These are phyloP conservation scores for Spizellomyces sp. DNA, from an alignment of 192 early-diverging fungal genomes.

Conservation along the genomic window DNA sequence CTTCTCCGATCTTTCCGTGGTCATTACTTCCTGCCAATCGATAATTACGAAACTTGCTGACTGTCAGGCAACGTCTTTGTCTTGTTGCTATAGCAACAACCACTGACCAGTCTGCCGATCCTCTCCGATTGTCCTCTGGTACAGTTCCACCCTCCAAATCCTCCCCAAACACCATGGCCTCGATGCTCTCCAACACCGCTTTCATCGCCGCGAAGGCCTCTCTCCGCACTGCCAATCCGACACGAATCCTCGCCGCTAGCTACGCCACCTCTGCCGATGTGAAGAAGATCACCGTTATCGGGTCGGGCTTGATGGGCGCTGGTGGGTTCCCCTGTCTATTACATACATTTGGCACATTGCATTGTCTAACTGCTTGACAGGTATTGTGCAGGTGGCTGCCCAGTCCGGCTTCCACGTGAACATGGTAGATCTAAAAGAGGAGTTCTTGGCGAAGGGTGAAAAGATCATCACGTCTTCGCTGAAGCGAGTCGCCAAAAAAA, in stretches of 20 bases:
- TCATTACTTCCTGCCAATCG: too few relatives aligned
- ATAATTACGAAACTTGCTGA: too few relatives aligned
- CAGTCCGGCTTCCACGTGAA: slow-evolving; percentile 79
- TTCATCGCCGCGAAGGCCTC: background rate
- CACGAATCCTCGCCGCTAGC: background rate
- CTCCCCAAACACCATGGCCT: slow-evolving; percentile 5
- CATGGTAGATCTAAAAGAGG: slow-evolving; percentile 79
- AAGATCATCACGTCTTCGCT: slow-evolving; percentile 86
- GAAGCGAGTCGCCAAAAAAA: slow-evolving; percentile 86
- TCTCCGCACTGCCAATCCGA: background rate
- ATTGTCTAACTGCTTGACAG: background rate
- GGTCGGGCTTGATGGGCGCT: slow-evolving; percentile 63
- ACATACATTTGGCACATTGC: too few relatives aligned
- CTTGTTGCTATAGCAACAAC: too few relatives aligned
- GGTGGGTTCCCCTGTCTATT: slow-evolving; percentile 1
- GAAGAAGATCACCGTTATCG: slow-evolving; percentile 78
- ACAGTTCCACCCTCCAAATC: background rate
- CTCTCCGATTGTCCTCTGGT: too few relatives aligned
- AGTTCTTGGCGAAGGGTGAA: slow-evolving; percentile 75
- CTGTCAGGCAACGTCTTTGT: too few relatives aligned
- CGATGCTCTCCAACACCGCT: background rate
- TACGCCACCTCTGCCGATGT: slow-evolving; percentile 48
- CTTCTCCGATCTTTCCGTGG: too few relatives aligned
- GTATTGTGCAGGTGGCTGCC: slow-evolving; percentile 78
- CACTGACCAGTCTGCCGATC: too few relatives aligned